A percentile compares a stretch with the other conserved stretches of the same genome.
phyloP scores from a whole-genome alignment of 495 filamentous ascomycete genomes.

The Penicillium desertorum region DNA sequence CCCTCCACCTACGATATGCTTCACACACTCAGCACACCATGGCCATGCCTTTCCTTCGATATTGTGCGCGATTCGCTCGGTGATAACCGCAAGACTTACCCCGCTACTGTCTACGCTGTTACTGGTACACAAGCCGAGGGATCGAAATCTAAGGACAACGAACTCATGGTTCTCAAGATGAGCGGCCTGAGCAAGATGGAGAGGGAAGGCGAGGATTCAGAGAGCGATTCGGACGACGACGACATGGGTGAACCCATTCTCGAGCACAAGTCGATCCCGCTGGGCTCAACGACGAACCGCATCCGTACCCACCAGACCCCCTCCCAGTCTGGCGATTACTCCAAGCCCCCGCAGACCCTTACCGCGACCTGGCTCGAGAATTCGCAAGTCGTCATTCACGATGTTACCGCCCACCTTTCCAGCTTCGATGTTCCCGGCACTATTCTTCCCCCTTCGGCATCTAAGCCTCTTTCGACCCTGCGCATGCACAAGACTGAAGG shows the following conservation, averaged over 20 bases:
- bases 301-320: slow-evolving; percentile 80
- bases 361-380: slow-evolving; percentile 92
- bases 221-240: slow-evolving; percentile 73
- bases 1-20: slow-evolving; percentile 93
- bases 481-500: slow-evolving; percentile 90
- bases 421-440: slow-evolving; percentile 89
- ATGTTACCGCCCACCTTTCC: slow-evolving; percentile 80
- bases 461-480: slow-evolving; percentile 81
- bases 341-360: slow-evolving; percentile 70
- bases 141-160: slow-evolving; percentile 74
- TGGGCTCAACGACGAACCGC: slow-evolving; percentile 85
- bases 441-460: slow-evolving; percentile 72
- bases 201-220: slow-evolving; percentile 64
- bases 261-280: slow-evolving; percentile 83
- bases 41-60: slow-evolving; percentile 96
- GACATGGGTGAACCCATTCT: slow-evolving; percentile 89
- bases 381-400: slow-evolving; percentile 84
- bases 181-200: slow-evolving; percentile 87
- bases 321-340: slow-evolving; percentile 58
- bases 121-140: slow-evolving; percentile 88
- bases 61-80: slow-evolving; percentile 86
- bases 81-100: slow-evolving; percentile 84
- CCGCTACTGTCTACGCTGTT: slow-evolving; percentile 90
- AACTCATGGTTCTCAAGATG: slow-evolving; percentile 93
- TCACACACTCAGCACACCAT: slow-evolving; percentile 84